Percentiles rank a stretch among this genome's conserved stretches.
Evolutionary conservation across 2,329 filamentous ascomycete species (phyloP).

Genomic region (Trichoderma sp.): DNA sequence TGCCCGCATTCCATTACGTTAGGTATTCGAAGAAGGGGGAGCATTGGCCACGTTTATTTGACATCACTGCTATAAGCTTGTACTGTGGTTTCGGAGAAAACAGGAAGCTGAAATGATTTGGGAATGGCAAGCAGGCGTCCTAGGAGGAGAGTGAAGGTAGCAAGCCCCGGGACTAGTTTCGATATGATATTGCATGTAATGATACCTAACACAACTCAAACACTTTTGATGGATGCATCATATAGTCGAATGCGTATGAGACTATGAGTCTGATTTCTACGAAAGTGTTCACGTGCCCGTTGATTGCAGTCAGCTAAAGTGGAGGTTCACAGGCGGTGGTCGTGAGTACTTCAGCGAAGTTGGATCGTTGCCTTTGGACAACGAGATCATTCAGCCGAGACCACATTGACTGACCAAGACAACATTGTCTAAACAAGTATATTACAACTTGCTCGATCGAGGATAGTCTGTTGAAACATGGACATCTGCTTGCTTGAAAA

Average conservation of each 20-base stretch:
- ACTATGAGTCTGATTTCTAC: not conserved
- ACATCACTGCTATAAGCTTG: not conserved
- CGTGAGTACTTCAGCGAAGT: not conserved
- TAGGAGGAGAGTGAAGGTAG: not conserved
- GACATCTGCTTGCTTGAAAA: no score
- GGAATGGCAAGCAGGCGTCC: not conserved
- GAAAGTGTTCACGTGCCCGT: not conserved
- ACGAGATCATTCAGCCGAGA: not conserved
- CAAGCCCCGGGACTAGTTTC: not conserved
- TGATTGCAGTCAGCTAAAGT: not conserved
- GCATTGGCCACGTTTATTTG: not conserved
- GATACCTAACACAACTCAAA: not conserved
- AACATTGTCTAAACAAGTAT: not conserved
- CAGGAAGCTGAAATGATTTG: not conserved
- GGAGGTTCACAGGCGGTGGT: not conserved
- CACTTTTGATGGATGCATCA: not conserved
- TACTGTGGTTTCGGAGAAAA: not conserved
- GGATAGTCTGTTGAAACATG: not conserved
- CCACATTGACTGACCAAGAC: not conserved
- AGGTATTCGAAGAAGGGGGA: not conserved
- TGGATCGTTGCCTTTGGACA: not conserved
- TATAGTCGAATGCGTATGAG: not conserved
- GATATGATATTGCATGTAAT: not conserved
- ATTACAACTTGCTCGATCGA: not conserved
- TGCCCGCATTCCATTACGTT: not conserved